Conservation (phyloP, 805 yeast species). For the Candida michaelii region DNA sequence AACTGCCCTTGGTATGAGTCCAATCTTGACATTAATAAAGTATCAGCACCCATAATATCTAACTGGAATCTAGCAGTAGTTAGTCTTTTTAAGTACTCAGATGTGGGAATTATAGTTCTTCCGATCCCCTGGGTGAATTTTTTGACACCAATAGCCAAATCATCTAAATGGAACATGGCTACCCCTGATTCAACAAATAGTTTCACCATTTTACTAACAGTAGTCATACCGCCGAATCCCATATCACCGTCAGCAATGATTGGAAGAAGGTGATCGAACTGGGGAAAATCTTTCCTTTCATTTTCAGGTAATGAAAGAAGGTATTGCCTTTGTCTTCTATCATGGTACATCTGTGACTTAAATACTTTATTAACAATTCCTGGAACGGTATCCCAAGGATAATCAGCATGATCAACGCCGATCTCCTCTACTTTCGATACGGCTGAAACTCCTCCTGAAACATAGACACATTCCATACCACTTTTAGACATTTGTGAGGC, state of each 20-base stretch:
- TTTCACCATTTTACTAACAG: slow-evolving; percentile 12
- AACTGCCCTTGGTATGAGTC: slow-evolving; percentile 15
- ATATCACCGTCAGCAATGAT: slow-evolving; percentile 16
- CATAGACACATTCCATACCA: slow-evolving; percentile 50
- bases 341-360: slow-evolving; percentile 15
- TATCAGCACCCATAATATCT: slow-evolving; percentile 16
- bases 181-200: slow-evolving; percentile 14
- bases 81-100: slow-evolving; percentile 13
- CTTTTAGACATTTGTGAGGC: slow-evolving; percentile 55
- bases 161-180: slow-evolving; percentile 16
- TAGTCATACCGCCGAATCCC: slow-evolving; percentile 17
- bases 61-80: slow-evolving; percentile 16
- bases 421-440: slow-evolving; percentile 63
- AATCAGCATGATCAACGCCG: slow-evolving; percentile 67
- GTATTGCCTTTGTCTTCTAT: slow-evolving; percentile 14
- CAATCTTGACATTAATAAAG: slow-evolving; percentile 15
- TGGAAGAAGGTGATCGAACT: slow-evolving; percentile 13
- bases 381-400: slow-evolving; percentile 71
- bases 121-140: slow-evolving; percentile 16
- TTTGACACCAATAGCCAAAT: slow-evolving; percentile 16
- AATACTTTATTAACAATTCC: slow-evolving; percentile 18
- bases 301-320: slow-evolving; percentile 12
- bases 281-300: slow-evolving; percentile 10
- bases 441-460: slow-evolving; percentile 63
- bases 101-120: slow-evolving; percentile 15